A percentile compares a stretch with the other conserved stretches of the same genome.
Conservation (phyloP, 169 alveolate species). For the Blepharisma undulans region DNA sequence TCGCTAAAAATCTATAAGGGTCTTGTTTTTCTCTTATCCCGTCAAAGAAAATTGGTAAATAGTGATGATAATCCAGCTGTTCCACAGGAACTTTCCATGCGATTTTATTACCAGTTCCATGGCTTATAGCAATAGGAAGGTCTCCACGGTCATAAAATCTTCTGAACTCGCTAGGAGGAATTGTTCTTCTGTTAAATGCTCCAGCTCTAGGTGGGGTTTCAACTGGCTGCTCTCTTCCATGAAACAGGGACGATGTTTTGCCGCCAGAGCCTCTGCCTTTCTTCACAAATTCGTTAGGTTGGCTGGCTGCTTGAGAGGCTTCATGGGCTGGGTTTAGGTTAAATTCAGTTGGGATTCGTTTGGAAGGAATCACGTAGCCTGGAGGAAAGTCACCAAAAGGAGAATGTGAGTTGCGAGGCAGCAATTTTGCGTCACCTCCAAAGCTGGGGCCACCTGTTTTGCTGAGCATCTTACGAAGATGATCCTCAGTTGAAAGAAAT, state of each 20-base stretch:
- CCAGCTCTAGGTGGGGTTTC: constrained; percentile 85
- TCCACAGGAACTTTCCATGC: constrained; percentile 86
- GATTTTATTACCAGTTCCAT: constrained; percentile 83
- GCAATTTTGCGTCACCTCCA: constrained; percentile 65
- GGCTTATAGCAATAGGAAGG: constrained; percentile 88
- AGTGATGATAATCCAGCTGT: constrained; percentile 91
- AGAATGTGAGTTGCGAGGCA: constrained; percentile 82
- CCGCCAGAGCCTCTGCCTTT: constrained; percentile 86
- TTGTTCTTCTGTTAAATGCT: constrained; percentile 77
- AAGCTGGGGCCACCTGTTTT: constrained; percentile 44
- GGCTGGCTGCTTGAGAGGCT: constrained; percentile 72
- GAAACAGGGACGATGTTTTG: constrained; percentile 72
- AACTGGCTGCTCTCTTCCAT: constrained; percentile 62
- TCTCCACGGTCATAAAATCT: constrained; percentile 94
- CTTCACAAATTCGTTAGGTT: constrained; percentile 56
- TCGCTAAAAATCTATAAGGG: constrained; percentile 88
- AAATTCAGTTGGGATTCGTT: constrained; percentile 49
- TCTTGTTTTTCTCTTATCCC: constrained; percentile 93
- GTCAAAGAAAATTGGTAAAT: constrained; percentile 93
- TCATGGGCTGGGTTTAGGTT: constrained; percentile 60
- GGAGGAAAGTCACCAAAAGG: constrained; percentile 92
- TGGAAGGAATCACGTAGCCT: constrained; percentile 71
- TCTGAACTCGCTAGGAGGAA: constrained; percentile 86
- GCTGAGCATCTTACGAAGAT: constrained; percentile 62
- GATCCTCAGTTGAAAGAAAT: constrained; percentile 51